phyloP scores from a whole-genome alignment of 2,329 filamentous ascomycete species.

The Ophiostoma perfectum region DNA sequence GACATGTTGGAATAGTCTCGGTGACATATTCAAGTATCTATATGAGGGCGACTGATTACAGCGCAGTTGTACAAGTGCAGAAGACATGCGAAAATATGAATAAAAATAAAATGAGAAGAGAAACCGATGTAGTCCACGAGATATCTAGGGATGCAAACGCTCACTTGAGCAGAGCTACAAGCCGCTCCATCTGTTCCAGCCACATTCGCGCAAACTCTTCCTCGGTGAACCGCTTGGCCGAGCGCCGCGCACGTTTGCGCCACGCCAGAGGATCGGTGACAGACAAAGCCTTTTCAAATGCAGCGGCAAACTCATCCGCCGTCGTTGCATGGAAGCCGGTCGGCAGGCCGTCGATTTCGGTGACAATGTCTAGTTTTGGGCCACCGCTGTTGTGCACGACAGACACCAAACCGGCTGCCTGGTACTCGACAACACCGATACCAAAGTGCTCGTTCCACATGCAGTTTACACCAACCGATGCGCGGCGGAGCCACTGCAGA shows the following conservation, averaged over 20 bases:
- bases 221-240: slow-evolving; percentile 80
- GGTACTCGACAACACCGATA: slow-evolving; percentile 96
- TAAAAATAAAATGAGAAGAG: no score
- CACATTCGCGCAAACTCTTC: slow-evolving; percentile 77
- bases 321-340: slow-evolving; percentile 89
- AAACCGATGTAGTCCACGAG: no score
- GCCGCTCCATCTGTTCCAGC: slow-evolving; percentile 65
- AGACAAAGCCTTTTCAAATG: slow-evolving; percentile 70
- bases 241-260: slow-evolving; percentile 67
- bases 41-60: no score
- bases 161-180: slow-evolving; percentile 45
- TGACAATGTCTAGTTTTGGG: slow-evolving; percentile 88
- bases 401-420: slow-evolving; percentile 85
- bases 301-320: slow-evolving; percentile 69
- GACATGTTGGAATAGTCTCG: no score
- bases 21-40: no score
- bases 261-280: slow-evolving; percentile 69
- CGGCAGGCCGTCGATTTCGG: slow-evolving; percentile 67
- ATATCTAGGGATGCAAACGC: background rate
- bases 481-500: slow-evolving; percentile 67
- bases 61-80: no score
- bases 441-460: slow-evolving; percentile 99
- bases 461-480: slow-evolving; percentile 85
- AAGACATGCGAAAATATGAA: no score
- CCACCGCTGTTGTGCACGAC: slow-evolving; percentile 93